These are phyloP conservation scores for Termitomyces titanicus DNA, from an alignment of 768 basidiomycete species.

Conservation along the genomic window DNA sequence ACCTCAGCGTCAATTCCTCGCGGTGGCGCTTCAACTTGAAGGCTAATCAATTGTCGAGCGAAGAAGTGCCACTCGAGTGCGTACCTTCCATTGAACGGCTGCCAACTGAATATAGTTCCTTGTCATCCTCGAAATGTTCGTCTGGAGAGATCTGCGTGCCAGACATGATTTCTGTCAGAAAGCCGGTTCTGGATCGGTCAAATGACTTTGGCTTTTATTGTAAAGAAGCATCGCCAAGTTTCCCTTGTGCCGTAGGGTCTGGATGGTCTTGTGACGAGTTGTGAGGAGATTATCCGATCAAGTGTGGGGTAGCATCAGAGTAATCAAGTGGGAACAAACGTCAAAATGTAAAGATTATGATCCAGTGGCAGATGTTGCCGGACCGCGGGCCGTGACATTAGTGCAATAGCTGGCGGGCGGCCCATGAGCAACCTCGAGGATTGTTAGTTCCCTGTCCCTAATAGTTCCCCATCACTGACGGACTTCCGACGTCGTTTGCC, in stretches of 20 bases:
- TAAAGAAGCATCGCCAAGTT: conserved; percentile 1
- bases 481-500: neutral
- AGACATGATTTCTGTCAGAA: conserved; percentile 2
- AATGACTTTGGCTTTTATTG: conserved; percentile 11
- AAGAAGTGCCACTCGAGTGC: neutral
- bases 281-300: neutral
- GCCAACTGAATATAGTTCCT: conserved; percentile 30
- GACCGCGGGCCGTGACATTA: conserved; percentile 12
- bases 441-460: neutral
- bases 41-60: neutral
- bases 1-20: conserved; percentile 43
- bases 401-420: too few species aligned
- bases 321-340: neutral
- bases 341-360: too few species aligned
- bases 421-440: neutral
- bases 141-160: conserved; percentile 3
- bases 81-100: conserved; percentile 25
- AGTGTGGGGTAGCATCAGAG: conserved; percentile 2
- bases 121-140: conserved; percentile 17
- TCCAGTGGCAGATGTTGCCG: neutral
- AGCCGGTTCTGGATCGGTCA: conserved; percentile 1
- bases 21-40: conserved; percentile 13
- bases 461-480: neutral
- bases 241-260: neutral
- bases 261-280: conserved; percentile 14